phyloP scores from a whole-genome alignment of 2,329 filamentous ascomycete species.

The Beauveria asiatica region DNA sequence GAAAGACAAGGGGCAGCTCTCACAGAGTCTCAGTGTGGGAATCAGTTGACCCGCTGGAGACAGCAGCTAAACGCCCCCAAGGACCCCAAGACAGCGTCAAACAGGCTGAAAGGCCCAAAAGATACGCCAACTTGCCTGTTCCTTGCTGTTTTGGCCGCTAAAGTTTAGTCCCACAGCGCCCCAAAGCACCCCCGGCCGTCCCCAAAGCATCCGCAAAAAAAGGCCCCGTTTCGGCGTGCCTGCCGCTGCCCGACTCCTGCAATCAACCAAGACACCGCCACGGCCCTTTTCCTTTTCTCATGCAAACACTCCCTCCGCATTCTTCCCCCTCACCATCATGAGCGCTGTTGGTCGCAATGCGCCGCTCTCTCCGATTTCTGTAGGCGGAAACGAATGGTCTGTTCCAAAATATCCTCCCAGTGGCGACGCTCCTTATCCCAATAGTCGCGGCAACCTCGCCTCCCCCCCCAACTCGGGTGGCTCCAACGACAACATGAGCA shows the following conservation, averaged over 20 bases:
- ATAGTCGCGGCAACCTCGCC: slow-evolving; percentile 50
- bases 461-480: slow-evolving; percentile 64
- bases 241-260: slow-evolving; percentile 10
- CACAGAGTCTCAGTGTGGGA: too few species aligned
- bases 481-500: slow-evolving; percentile 45
- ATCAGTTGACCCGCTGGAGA: too few species aligned
- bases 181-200: neutral
- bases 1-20: too few species aligned
- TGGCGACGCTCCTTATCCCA: slow-evolving; percentile 44
- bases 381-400: slow-evolving; percentile 79
- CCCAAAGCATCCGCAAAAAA: neutral
- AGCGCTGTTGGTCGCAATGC: slow-evolving; percentile 54
- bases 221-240: neutral
- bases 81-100: neutral
- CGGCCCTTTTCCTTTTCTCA: slow-evolving; percentile 1
- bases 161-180: neutral
- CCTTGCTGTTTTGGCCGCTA: neutral
- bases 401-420: slow-evolving; percentile 57
- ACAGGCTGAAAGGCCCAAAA: neutral
- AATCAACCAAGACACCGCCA: slow-evolving; percentile 15
- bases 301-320: slow-evolving; percentile 19
- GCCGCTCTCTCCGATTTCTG: slow-evolving; percentile 72
- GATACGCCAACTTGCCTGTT: neutral
- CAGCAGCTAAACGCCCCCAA: too few species aligned
- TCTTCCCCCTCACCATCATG: slow-evolving; percentile 42